A percentile compares a stretch with the other conserved stretches of the same genome.
Conservation (phyloP, 2,329 filamentous ascomycete species). For the Parastagonospora nodorum region DNA sequence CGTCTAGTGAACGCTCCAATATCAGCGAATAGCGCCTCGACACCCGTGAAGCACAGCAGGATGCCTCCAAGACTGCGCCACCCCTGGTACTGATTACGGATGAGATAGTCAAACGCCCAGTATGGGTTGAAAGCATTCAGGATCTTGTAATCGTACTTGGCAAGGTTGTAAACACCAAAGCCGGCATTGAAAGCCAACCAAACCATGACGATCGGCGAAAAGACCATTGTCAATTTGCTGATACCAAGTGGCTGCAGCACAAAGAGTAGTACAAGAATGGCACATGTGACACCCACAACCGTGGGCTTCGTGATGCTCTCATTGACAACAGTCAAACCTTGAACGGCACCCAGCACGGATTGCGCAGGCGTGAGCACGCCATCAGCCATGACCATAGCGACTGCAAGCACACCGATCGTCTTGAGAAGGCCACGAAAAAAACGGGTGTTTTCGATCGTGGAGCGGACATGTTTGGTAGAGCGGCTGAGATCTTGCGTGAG, state of each 20-base stretch:
- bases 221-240: conserved; percentile 62
- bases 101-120: conserved; percentile 65
- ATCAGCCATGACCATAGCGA: conserved; percentile 70
- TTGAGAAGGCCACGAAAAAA: conserved; percentile 62
- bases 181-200: conserved; percentile 69
- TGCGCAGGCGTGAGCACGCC: conserved; percentile 72
- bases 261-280: conserved; percentile 68
- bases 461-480: conserved; percentile 59
- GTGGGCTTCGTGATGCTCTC: conserved; percentile 60
- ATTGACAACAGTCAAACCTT: conserved; percentile 63
- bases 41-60: conserved; percentile 73
- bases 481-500: conserved; percentile 61
- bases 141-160: conserved; percentile 54
- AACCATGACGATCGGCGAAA: conserved; percentile 69
- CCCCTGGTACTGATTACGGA: conserved; percentile 62
- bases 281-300: conserved; percentile 68
- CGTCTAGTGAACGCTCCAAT: conserved; percentile 72
- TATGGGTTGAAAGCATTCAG: conserved; percentile 60
- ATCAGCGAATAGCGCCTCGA: conserved; percentile 80
- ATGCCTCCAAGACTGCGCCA: conserved; percentile 73
- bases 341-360: conserved; percentile 71
- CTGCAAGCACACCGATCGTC: conserved; percentile 66
- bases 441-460: conserved; percentile 62
- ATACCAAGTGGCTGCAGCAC: conserved; percentile 69
- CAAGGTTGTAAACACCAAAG: conserved; percentile 63